Base-by-base conservation (phyloP, 148 eudicot species). In the Salicornia ramosissima region DNA sequence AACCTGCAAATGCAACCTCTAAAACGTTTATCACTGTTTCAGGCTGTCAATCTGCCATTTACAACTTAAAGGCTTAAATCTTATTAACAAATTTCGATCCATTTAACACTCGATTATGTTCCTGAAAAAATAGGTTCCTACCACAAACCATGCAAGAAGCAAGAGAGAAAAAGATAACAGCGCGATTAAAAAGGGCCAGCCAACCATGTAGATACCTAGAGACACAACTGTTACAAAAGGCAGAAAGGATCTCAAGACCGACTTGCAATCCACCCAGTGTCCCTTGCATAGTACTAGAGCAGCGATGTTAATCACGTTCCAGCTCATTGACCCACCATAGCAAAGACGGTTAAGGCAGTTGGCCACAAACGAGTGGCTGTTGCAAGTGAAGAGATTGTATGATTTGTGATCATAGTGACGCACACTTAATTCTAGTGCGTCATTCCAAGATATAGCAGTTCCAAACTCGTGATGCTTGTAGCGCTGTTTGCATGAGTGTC, bases 381-480 rank as follows among this genome's bases (percentile, higher is more conserved):
- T 94, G 84, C 98, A 94, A 0, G 89, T 86, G 78, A 94, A 88
- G 69, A 94, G 85, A 80, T 94, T 94, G 79, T 94, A 90, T 0
- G 96, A 85, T 78, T 85, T 90, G 90, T 78, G 80, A 86, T 90
- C 90, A 22, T 84, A 90, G 63, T 80, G 77, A 53, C 83, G 77
- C 57, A 22, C 71, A 46, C 92, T 83, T 43, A 84, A 70, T 5
- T 62, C 87, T 14, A 94, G 70, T 16, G 97, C 96, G 29, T 90
- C 96, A 29, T 90, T 92, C 98, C 98, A 94, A 21, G 95, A 77
- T 56, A 90, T 80, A 53, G 87, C 83, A 14, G 88, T 70, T 22
- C 97, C 98, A 47, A 34, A 77, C 65, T 94, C 89, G 4, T 85
- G 73, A 71, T 94, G 98, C 71, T 57, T 79, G 82, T 83, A 88